These are phyloP conservation scores for Combretum micranthum DNA, from an alignment of 345 rosid genomes.

Conservation along the genomic window DNA sequence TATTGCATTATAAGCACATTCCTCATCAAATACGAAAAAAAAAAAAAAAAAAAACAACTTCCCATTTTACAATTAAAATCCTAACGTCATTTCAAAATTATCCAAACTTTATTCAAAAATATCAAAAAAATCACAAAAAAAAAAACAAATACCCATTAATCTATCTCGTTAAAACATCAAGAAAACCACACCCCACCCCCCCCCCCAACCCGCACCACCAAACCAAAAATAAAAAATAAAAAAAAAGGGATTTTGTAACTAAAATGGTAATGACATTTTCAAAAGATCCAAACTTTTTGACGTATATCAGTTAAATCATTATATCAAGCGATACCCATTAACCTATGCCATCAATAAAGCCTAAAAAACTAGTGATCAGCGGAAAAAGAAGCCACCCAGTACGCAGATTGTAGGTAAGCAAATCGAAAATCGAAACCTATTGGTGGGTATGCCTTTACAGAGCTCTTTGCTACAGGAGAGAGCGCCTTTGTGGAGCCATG, in stretches of 20 bases:
- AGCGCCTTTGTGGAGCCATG: slow-evolving; percentile 90
- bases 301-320: not conserved
- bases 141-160: not conserved
- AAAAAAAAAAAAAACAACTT: not conserved
- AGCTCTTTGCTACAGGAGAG: slow-evolving; percentile 63
- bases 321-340: not conserved
- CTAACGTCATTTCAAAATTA: too few relatives aligned
- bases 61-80: not conserved
- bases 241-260: too few relatives aligned
- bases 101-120: too few relatives aligned
- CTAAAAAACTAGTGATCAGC: too few relatives aligned
- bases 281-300: too few relatives aligned
- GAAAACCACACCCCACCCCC: not conserved
- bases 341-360: not conserved
- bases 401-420: not conserved
- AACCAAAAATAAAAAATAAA: too few relatives aligned
- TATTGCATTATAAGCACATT: too few relatives aligned
- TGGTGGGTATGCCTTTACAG: slow-evolving; percentile 57
- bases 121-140: too few relatives aligned
- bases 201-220: too few relatives aligned
- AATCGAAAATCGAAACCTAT: slow-evolving; percentile 26
- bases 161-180: not conserved
- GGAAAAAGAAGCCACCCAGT: too few relatives aligned
- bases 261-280: too few relatives aligned
- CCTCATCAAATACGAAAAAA: too few relatives aligned